These are phyloP conservation scores for Mortierella sp. DNA, from an alignment of 371 early-diverging fungal species.

Conservation along the genomic window DNA sequence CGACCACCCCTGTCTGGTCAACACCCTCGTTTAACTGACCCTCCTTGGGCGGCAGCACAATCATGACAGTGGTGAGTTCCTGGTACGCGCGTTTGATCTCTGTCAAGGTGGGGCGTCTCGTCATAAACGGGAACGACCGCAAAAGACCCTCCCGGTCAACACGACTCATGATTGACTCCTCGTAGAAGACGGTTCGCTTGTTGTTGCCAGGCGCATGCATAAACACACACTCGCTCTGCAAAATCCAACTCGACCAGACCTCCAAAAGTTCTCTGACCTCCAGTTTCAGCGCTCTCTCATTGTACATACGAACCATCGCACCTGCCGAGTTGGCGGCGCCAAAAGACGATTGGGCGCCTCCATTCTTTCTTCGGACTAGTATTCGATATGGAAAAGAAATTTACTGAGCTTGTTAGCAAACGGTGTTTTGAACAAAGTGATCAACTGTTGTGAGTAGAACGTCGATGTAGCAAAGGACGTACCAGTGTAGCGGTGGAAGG, in stretches of 20 bases:
- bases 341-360: constrained; percentile 90
- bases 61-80: constrained; percentile 67
- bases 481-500: constrained; percentile 94
- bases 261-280: constrained; percentile 82
- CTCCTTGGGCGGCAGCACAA: constrained; percentile 60
- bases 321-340: constrained; percentile 94
- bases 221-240: constrained; percentile 69
- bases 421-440: background rate
- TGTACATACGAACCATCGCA: constrained; percentile 89
- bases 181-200: constrained; percentile 70
- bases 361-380: constrained; percentile 91
- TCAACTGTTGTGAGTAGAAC: background rate
- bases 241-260: constrained; percentile 75
- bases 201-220: constrained; percentile 78
- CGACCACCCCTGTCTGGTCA: constrained; percentile 57
- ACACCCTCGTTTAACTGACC: constrained; percentile 62
- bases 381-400: background rate
- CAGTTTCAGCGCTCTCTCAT: constrained; percentile 83
- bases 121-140: constrained; percentile 81
- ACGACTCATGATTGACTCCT: constrained; percentile 65
- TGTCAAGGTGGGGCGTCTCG: constrained; percentile 79
- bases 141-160: constrained; percentile 64
- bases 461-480: background rate
- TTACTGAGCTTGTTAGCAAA: background rate
- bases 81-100: constrained; percentile 70